Base-by-base conservation (phyloP, 148 eudicot genomes). In the Camellia sinensis region DNA sequence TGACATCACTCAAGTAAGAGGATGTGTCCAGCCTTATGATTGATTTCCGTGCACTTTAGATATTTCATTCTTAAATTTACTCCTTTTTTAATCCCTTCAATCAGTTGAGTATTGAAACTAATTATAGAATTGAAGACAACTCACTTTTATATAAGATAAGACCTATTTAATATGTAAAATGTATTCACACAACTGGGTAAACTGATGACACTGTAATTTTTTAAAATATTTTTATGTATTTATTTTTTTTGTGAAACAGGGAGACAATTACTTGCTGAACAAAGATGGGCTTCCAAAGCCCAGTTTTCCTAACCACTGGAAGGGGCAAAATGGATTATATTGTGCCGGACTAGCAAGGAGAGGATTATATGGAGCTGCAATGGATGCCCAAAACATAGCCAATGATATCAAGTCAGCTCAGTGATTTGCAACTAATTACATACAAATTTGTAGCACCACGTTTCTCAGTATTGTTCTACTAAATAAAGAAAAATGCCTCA, bases 321-420 rank as follows among this genome's bases (percentile, higher is more conserved):
- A 92, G 84, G 98, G 97, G 2, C 56, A 83, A 78, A 86, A 89
- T 50, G 97, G 97, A 43, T 83, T 94, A n/a, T 94, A 92, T 41
- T 94, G 97, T 56, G 91, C 52, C 63, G 98, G 98, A 66, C 85
- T 94, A 46, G 83, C 92, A 5, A 84, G 95, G 41, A 87, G 86
- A 82, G 98, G 97, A 48, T 10, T 92, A 0, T 82, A 83, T 81
- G 98, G 97, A 80, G 83, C 87, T 81, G 85, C 87, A 0, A 52
- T 82, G 45, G 98, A 94, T 84, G 97, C 95, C 52, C 81, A 84
- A 53, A 86, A 84, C 5, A 88, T 94, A 52, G 92, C 98, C 53
- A 37, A 83, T 12, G 81, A 90, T 71, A 90, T 94, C 65, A 84
- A 89, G 46, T 57, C 82, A 22, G 57, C 73, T 21, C 77, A 79